Evolutionary conservation across 805 yeast species (phyloP).

Genomic region (Zygoascus biomembranicola): DNA sequence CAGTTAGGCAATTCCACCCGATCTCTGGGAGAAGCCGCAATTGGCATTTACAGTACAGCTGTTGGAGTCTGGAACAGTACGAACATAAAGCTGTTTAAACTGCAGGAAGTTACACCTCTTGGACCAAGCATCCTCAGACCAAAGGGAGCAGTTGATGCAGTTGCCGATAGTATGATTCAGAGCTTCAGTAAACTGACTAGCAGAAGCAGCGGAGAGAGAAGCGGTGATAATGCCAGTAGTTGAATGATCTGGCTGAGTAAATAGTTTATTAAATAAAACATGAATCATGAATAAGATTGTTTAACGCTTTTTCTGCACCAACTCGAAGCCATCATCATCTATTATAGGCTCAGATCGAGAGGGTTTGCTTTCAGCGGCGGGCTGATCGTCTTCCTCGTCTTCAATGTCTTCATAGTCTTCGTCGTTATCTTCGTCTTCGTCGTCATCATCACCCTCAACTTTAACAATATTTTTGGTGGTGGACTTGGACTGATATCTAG

Average conservation of each 20-base stretch:
- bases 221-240: not conserved
- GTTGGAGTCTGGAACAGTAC: conserved; percentile 49
- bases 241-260: not conserved
- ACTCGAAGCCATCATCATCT: conserved; percentile 92
- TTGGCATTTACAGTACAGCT: conserved; percentile 18
- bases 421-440: conserved; percentile 34
- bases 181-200: conserved; percentile 26
- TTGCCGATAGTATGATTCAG: conserved; percentile 41
- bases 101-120: conserved; percentile 33
- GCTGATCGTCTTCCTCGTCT: conserved; percentile 33
- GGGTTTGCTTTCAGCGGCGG: conserved; percentile 8
- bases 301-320: conserved; percentile 44
- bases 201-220: not conserved
- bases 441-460: conserved; percentile 43
- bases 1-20: conserved; percentile 4
- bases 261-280: not conserved
- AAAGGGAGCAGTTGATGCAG: conserved; percentile 39
- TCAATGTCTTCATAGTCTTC: conserved; percentile 27
- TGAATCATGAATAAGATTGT: not conserved
- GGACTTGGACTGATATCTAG: conserved; percentile 50
- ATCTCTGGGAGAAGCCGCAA: conserved; percentile 11
- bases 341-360: conserved; percentile 48
- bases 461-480: conserved; percentile 36
- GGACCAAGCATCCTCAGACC: conserved; percentile 35
- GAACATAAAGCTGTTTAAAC: conserved; percentile 40